Percentiles rank a stretch among this genome's conserved stretches.
phyloP scores from a whole-genome alignment of 345 rosid genomes.

The Corchorus olitorius region DNA sequence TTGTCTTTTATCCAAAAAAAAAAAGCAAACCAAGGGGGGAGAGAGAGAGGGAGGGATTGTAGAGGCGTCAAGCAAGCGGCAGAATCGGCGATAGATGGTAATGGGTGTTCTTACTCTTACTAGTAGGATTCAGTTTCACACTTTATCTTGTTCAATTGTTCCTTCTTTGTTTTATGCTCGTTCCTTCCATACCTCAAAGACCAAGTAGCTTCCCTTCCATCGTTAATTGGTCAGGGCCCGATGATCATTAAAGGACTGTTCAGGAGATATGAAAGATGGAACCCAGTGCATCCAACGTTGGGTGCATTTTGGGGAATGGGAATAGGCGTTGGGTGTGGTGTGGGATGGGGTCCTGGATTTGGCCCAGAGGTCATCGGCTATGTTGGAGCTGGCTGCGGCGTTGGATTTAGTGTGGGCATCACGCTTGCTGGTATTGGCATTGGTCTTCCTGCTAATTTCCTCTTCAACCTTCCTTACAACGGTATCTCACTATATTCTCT shows the following conservation, averaged over 20 bases:
- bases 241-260: slow-evolving; percentile 85
- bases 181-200: background rate
- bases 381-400: slow-evolving; percentile 91
- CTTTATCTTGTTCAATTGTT: background rate
- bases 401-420: slow-evolving; percentile 88
- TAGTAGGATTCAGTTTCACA: background rate
- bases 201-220: background rate
- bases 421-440: slow-evolving; percentile 83
- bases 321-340: slow-evolving; percentile 84
- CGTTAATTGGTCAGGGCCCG: slow-evolving; percentile 33
- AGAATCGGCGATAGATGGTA: background rate
- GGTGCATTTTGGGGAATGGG: slow-evolving; percentile 99
- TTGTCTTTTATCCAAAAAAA: no score
- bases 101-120: background rate
- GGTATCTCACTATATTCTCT: slow-evolving; percentile 35
- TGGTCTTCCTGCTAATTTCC: slow-evolving; percentile 79
- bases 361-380: slow-evolving; percentile 93
- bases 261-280: slow-evolving; percentile 83
- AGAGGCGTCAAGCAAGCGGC: background rate
- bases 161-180: background rate
- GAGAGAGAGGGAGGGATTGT: background rate
- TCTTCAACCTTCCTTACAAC: slow-evolving; percentile 56
- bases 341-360: slow-evolving; percentile 98
- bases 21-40: background rate
- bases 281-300: slow-evolving; percentile 84